Percentiles rank a stretch among this genome's conserved stretches.
phyloP scores from a whole-genome alignment of 805 yeast genomes.

The Candida germanica region DNA sequence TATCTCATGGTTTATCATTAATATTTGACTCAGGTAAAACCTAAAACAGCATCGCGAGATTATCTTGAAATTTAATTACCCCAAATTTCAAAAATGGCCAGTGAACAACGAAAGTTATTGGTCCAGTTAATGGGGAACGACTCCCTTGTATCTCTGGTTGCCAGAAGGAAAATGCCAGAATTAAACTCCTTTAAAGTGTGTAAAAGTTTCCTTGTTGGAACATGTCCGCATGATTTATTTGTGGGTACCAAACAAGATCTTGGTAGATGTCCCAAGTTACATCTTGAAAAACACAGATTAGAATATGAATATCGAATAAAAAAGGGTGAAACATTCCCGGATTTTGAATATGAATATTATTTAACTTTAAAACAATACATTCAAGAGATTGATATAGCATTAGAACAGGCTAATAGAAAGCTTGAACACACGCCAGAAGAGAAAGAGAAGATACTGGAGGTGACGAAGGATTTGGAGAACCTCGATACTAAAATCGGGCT shows the following conservation, averaged over 20 bases:
- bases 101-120: slow-evolving; percentile 70
- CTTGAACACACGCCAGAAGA: slow-evolving; percentile 77
- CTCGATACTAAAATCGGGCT: slow-evolving; percentile 63
- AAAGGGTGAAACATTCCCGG: slow-evolving; percentile 45
- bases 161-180: slow-evolving; percentile 36
- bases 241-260: slow-evolving; percentile 77
- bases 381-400: slow-evolving; percentile 54
- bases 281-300: slow-evolving; percentile 68
- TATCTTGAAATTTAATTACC: not conserved
- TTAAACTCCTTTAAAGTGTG: slow-evolving; percentile 57
- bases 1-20: too few relatives aligned
- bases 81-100: slow-evolving; percentile 40
- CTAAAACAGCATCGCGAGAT: too few relatives aligned
- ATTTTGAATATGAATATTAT: slow-evolving; percentile 49
- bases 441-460: slow-evolving; percentile 51
- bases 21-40: too few relatives aligned
- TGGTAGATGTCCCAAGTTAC: slow-evolving; percentile 77
- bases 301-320: slow-evolving; percentile 57
- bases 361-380: slow-evolving; percentile 53
- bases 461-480: slow-evolving; percentile 55
- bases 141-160: slow-evolving; percentile 30
- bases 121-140: slow-evolving; percentile 82
- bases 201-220: slow-evolving; percentile 77
- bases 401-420: slow-evolving; percentile 58
- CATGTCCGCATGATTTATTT: slow-evolving; percentile 83